Percentiles rank a stretch among this genome's conserved stretches.
Conservation (phyloP, 176 grass and related monocot genomes). For the Carex kokanica region DNA sequence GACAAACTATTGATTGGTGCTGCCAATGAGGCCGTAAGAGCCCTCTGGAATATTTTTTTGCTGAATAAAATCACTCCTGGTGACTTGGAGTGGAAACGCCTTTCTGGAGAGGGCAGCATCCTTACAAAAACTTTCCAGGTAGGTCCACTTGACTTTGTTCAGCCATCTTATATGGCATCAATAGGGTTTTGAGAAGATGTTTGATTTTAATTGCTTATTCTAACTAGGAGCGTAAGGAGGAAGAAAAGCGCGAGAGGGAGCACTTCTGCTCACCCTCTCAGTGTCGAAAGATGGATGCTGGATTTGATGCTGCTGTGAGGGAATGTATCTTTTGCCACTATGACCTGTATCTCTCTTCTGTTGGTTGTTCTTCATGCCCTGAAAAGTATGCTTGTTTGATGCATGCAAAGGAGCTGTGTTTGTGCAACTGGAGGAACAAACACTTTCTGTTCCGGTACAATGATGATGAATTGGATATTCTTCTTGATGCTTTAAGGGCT, state of each 20-base stretch:
- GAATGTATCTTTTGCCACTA: slow-evolving; percentile 85
- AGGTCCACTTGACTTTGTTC: slow-evolving; percentile 25
- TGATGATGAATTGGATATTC: slow-evolving; percentile 67
- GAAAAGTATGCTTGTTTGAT: slow-evolving; percentile 73
- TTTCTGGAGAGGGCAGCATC: slow-evolving; percentile 58
- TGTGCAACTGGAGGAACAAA: slow-evolving; percentile 61
- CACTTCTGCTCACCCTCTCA: slow-evolving; percentile 41
- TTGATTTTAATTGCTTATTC: slow-evolving; percentile 30
- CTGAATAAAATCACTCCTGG: slow-evolving; percentile 39
- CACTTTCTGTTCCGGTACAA: slow-evolving; percentile 81
- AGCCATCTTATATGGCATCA: not conserved
- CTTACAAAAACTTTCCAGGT: slow-evolving; percentile 76
- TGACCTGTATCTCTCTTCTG: slow-evolving; percentile 88
- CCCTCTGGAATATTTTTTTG: slow-evolving; percentile 65
- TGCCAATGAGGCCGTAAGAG: slow-evolving; percentile 81
- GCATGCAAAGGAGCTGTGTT: slow-evolving; percentile 81
- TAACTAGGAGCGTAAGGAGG: slow-evolving; percentile 61
- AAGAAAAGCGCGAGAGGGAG: slow-evolving; percentile 52
- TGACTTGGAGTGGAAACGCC: slow-evolving; percentile 64
- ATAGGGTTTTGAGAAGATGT: slow-evolving; percentile 25
- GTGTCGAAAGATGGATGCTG: slow-evolving; percentile 71
- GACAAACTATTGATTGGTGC: slow-evolving; percentile 83
- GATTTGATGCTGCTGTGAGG: slow-evolving; percentile 75
- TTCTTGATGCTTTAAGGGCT: slow-evolving; percentile 76
- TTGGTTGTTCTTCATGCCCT: slow-evolving; percentile 55